Conservation (phyloP, 352 stramenopile genomes). For the Halophytophthora batemanensis region DNA sequence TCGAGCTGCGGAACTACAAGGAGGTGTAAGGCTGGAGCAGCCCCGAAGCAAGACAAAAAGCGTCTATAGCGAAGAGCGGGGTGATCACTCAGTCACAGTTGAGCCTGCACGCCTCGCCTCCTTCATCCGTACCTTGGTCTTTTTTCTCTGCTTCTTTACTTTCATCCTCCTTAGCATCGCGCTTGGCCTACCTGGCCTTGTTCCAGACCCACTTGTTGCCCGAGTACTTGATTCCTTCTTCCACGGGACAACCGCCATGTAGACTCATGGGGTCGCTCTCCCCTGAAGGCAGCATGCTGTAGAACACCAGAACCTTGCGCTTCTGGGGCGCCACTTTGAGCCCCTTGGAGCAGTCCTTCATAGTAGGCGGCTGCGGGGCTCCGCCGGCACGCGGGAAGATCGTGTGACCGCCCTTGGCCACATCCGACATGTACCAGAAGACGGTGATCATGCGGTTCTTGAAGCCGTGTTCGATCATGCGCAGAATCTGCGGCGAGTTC, state of each 20-base stretch:
- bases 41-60: too few relatives aligned
- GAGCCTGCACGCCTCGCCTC: too few relatives aligned
- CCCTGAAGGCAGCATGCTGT: constrained; percentile 75
- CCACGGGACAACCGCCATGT: constrained; percentile 64
- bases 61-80: too few relatives aligned
- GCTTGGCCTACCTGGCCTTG: constrained; percentile 32
- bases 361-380: constrained; percentile 33
- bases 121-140: too few relatives aligned
- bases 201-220: constrained; percentile 88
- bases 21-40: constrained; percentile 11
- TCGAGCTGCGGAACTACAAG: constrained; percentile 50
- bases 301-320: constrained; percentile 78
- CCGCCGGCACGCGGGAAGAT: constrained; percentile 65
- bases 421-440: constrained; percentile 87
- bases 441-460: constrained; percentile 87
- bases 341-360: constrained; percentile 60
- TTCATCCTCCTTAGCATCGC: too few relatives aligned
- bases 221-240: constrained; percentile 73
- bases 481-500: constrained; percentile 39
- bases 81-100: too few relatives aligned
- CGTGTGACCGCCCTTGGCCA: constrained; percentile 63
- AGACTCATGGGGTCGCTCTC: constrained; percentile 60
- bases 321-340: constrained; percentile 65
- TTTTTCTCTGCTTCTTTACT: too few relatives aligned
- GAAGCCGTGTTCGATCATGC: constrained; percentile 58